Base-by-base conservation (phyloP, 805 yeast genomes). In the Candida tibetensis region DNA sequence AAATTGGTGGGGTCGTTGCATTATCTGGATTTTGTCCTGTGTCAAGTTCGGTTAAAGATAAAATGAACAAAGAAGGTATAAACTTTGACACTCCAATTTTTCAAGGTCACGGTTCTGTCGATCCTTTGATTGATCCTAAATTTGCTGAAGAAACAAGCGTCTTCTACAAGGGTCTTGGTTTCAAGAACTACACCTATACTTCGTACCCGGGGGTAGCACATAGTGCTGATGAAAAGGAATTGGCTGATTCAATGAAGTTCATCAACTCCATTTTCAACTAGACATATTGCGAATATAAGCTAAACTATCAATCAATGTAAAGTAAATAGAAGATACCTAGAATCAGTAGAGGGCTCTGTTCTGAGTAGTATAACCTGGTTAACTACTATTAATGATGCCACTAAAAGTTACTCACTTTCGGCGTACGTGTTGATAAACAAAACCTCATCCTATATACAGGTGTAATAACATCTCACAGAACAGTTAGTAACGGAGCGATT, bases 61-160 rank as follows among this genome's bases (percentile, higher is more conserved):
- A 32, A 30, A 10, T 30, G 26, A 58, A 62, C n/a, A 52, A 55
- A 5, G 37, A 31, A 7, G 52, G 53, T 14, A 48, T 52, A 23
- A 87, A 88, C 55, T 54, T 62, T 12, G 62, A 69, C 5, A 85
- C 95, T 0, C 95, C 95, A 1, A 66, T 87, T 5, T 87, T 89
- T 65, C 85, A 86, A 49, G 95, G 93, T 5, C 97, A 91, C 59
- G 98, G 99, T 22, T 78, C 79, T 4, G 60, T 55, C 2, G 98
- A 91, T 56, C 84, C 83, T 1, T 67, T 90, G 3, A 76, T 91
- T 8, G 52, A 59, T 6, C 62, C 59, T 28, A 46, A 58, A 5
- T 58, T 46, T 17, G 81, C 77, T 2, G 53, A 63, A 29, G 39
- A 51, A 19, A 62, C 80, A 1, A 48, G 58, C 10, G 72, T 75